Percentiles rank a stretch among this genome's conserved stretches.
phyloP scores from a whole-genome alignment of 2,329 filamentous ascomycete genomes.

The Colletotrichum higginsianum region DNA sequence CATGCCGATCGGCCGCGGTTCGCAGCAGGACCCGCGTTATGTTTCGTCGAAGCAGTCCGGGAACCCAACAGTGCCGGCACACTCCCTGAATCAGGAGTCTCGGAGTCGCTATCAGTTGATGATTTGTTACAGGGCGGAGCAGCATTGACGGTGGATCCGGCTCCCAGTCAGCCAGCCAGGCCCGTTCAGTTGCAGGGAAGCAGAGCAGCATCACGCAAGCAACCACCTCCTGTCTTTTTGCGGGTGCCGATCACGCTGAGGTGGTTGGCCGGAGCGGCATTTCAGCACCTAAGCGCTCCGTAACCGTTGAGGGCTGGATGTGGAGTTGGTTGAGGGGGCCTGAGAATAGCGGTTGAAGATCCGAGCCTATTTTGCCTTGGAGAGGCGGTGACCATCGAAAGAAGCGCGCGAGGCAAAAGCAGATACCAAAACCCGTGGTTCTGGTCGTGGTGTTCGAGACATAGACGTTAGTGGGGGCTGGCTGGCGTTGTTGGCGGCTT shows the following conservation, averaged over 20 bases:
- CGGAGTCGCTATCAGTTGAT: conserved; percentile 5
- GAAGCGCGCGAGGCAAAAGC: neutral
- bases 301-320: conserved; percentile 11
- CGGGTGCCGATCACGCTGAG: conserved; percentile 20
- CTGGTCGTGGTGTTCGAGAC: neutral
- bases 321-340: conserved; percentile 5
- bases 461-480: neutral
- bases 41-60: conserved; percentile 26
- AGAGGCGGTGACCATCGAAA: conserved; percentile 13
- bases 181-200: conserved; percentile 17
- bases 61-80: conserved; percentile 30
- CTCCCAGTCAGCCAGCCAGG: conserved; percentile 21
- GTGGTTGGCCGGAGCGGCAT: conserved; percentile 13
- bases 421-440: neutral
- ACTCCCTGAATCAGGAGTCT: conserved; percentile 19
- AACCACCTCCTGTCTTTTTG: conserved; percentile 2
- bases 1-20: conserved; percentile 37
- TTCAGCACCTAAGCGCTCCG: conserved; percentile 13
- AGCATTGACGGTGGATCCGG: conserved; percentile 10
- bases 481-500: neutral
- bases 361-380: conserved; percentile 4
- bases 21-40: conserved; percentile 34
- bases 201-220: conserved; percentile 13
- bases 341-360: conserved; percentile 19
- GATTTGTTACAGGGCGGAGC: conserved; percentile 17